Evolutionary conservation across 2,329 filamentous ascomycete genomes (phyloP).

Genomic region (Mariannaea sp.): DNA sequence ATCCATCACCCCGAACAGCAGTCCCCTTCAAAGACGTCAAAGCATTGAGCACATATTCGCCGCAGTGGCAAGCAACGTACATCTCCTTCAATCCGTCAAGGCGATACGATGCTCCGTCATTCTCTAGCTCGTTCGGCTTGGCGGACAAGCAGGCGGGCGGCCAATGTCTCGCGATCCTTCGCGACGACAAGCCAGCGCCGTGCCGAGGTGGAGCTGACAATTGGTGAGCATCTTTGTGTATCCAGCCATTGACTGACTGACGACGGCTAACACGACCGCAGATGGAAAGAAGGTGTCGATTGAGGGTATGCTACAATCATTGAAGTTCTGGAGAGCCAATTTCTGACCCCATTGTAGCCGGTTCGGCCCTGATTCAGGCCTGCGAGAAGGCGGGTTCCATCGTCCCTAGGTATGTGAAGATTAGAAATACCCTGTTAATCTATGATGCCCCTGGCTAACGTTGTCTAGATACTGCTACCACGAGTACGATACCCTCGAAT

Average conservation of each 20-base stretch:
- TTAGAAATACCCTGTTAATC: constrained; percentile 2
- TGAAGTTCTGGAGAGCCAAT: constrained; percentile 26
- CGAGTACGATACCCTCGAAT: constrained; percentile 67
- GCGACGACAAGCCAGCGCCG: constrained; percentile 76
- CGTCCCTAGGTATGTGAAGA: constrained; percentile 72
- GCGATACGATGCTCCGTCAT: constrained; percentile 71
- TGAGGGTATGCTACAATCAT: constrained; percentile 69
- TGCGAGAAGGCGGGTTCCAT: constrained; percentile 96
- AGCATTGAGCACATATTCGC: constrained; percentile 48
- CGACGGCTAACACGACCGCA: constrained; percentile 48
- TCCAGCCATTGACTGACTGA: constrained; percentile 39
- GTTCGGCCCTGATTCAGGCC: constrained; percentile 96
- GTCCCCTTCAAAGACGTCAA: constrained; percentile 47
- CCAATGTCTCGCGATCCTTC: constrained; percentile 75
- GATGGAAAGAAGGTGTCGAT: constrained; percentile 99
- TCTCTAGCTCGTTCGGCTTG: constrained; percentile 70
- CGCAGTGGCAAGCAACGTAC: constrained; percentile 45
- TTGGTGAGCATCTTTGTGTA: constrained; percentile 63
- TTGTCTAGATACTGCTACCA: constrained; percentile 89
- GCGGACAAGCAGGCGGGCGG: constrained; percentile 64
- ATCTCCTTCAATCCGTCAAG: constrained; percentile 55
- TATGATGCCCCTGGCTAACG: constrained; percentile 43
- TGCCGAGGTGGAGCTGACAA: constrained; percentile 95
- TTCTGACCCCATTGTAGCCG: constrained; percentile 66
- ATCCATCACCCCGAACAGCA: constrained; percentile 46